Conservation (phyloP, 768 basidiomycete genomes). For the Boletus fagicola region DNA sequence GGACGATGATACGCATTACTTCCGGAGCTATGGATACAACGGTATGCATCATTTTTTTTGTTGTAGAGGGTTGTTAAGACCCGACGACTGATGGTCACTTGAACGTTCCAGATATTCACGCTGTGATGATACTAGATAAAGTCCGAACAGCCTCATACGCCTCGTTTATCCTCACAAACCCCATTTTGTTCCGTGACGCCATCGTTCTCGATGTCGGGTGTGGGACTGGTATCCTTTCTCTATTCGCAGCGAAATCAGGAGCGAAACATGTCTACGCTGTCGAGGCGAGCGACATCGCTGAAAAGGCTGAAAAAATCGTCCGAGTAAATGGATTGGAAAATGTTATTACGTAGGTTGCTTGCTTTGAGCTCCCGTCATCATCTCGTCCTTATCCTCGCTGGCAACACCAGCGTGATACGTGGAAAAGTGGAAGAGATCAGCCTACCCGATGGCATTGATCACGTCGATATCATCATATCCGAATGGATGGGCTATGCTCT, state of each 20-base stretch:
- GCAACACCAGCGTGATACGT: slow-evolving; percentile 60
- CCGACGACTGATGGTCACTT: neutral
- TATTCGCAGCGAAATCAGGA: slow-evolving; percentile 87
- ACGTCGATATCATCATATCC: slow-evolving; percentile 93
- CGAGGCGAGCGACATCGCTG: slow-evolving; percentile 83
- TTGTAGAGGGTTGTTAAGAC: neutral
- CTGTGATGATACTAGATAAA: slow-evolving; percentile 94
- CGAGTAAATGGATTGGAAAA: slow-evolving; percentile 69
- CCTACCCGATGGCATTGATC: slow-evolving; percentile 64
- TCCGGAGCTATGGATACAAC: slow-evolving; percentile 84
- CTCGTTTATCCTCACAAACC: slow-evolving; percentile 83
- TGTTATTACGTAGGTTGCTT: slow-evolving; percentile 57
- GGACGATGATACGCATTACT: slow-evolving; percentile 94
- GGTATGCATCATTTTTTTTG: slow-evolving; percentile 45
- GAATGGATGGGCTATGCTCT: slow-evolving; percentile 98
- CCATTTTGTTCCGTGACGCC: slow-evolving; percentile 76
- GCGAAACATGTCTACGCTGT: slow-evolving; percentile 90
- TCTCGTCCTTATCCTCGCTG: slow-evolving; percentile 8
- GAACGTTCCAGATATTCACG: slow-evolving; percentile 73
- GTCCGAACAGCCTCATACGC: slow-evolving; percentile 93
- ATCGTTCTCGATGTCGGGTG: slow-evolving; percentile 95
- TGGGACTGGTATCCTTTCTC: slow-evolving; percentile 88
- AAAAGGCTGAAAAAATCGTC: slow-evolving; percentile 75
- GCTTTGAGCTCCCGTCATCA: neutral
- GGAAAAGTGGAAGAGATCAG: slow-evolving; percentile 89